Evolutionary conservation across 257 asterid species (phyloP).

Genomic region (Henckelia pumila): DNA sequence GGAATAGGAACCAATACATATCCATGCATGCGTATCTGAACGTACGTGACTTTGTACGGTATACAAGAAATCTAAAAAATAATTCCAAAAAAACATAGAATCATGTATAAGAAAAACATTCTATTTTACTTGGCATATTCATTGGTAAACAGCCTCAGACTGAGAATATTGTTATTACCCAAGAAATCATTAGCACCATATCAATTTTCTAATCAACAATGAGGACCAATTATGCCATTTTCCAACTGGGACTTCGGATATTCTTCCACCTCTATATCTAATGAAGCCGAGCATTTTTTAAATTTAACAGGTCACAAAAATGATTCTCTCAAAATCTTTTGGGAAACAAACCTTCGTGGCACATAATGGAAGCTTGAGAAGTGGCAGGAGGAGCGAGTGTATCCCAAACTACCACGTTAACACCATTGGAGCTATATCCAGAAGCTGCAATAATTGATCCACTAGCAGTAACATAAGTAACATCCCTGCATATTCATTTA

Average conservation of each 20-base stretch:
- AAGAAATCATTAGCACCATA: slow-evolving; percentile 12
- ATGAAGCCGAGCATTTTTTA: slow-evolving; percentile 6
- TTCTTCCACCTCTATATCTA: neutral
- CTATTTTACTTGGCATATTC: neutral
- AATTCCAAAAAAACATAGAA: neutral
- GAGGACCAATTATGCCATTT: neutral
- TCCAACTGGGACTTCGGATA: neutral
- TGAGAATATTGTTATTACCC: neutral
- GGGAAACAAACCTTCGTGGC: slow-evolving; percentile 86
- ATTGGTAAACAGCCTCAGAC: neutral
- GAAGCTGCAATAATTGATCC: slow-evolving; percentile 97
- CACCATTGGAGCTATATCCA: slow-evolving; percentile 85
- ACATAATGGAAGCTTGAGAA: slow-evolving; percentile 94
- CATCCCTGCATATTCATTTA: slow-evolving; percentile 62
- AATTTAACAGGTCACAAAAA: slow-evolving; percentile 13
- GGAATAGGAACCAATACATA: neutral
- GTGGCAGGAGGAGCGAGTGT: slow-evolving; percentile 96
- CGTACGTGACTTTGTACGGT: neutral
- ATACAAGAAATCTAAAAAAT: too few species aligned
- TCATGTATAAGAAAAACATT: neutral
- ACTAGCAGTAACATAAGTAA: slow-evolving; percentile 82
- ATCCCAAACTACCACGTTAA: slow-evolving; percentile 96
- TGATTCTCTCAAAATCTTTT: slow-evolving; percentile 18
- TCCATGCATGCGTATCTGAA: neutral
- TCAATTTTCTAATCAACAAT: slow-evolving; percentile 3